A percentile compares a stretch with the other conserved stretches of the same genome.
phyloP scores from a whole-genome alignment of 305 asterid species.

The Caryopteris hybrid region DNA sequence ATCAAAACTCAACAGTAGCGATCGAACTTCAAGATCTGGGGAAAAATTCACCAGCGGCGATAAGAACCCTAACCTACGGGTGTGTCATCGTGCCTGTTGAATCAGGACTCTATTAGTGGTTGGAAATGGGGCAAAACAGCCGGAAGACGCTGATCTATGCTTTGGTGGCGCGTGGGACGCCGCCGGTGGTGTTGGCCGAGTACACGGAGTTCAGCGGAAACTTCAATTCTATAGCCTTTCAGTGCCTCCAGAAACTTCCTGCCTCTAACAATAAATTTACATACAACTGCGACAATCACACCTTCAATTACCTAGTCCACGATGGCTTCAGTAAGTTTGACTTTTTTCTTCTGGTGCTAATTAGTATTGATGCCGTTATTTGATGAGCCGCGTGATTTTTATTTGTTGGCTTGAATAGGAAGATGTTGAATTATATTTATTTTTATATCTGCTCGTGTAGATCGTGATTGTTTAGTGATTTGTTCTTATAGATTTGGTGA shows the following conservation, averaged over 20 bases:
- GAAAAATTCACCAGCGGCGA: neutral
- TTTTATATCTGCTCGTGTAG: neutral
- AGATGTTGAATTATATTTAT: neutral
- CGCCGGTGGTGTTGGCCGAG: conserved; percentile 57
- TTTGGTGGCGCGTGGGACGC: conserved; percentile 66
- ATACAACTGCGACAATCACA: conserved; percentile 74
- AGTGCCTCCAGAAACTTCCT: conserved; percentile 80
- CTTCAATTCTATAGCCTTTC: conserved; percentile 65
- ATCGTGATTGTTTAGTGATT: too few relatives aligned
- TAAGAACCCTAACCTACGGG: conserved; percentile 1
- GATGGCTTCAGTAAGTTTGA: conserved; percentile 63
- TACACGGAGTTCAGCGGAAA: conserved; percentile 75
- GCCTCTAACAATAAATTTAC: conserved; percentile 65
- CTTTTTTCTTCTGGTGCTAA: neutral
- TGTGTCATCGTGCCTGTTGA: neutral
- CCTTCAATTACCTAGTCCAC: conserved; percentile 72
- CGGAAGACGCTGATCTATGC: conserved; percentile 70
- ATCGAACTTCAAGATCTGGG: conserved; percentile 24
- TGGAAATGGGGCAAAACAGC: conserved; percentile 39
- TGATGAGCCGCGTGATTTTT: conserved; percentile 3
- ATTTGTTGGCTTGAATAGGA: neutral
- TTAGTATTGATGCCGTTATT: neutral
- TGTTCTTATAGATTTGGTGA: neutral
- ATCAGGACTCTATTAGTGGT: neutral
- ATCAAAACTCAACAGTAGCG: conserved; percentile 2